Evolutionary conservation across 225 moss, liverwort and hornwort species (phyloP).

Genomic region (Asterella californica): DNA sequence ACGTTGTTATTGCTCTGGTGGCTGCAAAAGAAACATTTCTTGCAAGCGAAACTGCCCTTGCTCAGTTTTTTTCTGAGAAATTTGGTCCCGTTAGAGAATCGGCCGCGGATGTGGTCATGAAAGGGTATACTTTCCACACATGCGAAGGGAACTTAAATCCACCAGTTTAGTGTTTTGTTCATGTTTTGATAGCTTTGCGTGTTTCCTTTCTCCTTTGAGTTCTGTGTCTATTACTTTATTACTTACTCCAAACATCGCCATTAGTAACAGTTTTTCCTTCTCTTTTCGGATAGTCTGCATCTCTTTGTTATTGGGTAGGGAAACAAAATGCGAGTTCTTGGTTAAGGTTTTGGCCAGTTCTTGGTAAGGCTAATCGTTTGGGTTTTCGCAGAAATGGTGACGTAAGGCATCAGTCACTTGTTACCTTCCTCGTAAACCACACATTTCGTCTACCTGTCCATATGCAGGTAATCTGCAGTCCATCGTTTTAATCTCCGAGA

Average conservation of each 20-base stretch:
- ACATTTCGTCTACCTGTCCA: conserved; percentile 49
- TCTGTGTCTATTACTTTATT: background rate
- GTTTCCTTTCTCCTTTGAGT: background rate
- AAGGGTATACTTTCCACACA: conserved; percentile 6
- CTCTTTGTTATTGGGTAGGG: background rate
- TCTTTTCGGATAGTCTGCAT: background rate
- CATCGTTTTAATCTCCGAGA: background rate
- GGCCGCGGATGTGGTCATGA: conserved; percentile 8
- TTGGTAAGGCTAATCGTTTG: background rate
- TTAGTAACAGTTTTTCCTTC: too few relatives aligned
- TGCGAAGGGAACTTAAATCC: background rate
- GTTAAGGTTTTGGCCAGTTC: background rate
- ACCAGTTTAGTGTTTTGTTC: too few relatives aligned
- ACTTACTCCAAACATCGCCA: too few relatives aligned
- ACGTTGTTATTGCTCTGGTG: conserved; percentile 45
- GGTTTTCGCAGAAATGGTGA: conserved; percentile 45
- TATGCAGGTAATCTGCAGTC: conserved; percentile 49
- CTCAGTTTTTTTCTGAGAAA: conserved; percentile 47
- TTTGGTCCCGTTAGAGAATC: conserved; percentile 36
- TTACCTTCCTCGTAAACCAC: conserved; percentile 50
- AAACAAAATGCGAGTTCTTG: background rate
- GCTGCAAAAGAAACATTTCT: conserved; percentile 48
- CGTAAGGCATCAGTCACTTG: conserved; percentile 43
- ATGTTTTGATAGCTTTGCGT: too few relatives aligned
- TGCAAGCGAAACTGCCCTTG: conserved; percentile 53